Percentiles rank a stretch among this genome's conserved stretches.
These are phyloP conservation scores for Cryptosporidium xiaoi DNA, from an alignment of 169 alveolate species.

Conservation along the genomic window DNA sequence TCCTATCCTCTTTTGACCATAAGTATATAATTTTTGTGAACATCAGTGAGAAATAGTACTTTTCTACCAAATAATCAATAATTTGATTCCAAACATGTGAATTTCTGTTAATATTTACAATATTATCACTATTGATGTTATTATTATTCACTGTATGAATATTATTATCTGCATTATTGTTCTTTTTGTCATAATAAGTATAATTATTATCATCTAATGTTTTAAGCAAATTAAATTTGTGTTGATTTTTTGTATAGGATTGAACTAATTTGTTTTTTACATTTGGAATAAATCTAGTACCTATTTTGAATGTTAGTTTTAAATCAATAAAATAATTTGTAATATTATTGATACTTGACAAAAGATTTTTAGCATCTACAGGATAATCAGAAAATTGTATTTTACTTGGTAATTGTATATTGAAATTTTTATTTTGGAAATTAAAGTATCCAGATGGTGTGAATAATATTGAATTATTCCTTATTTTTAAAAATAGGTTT, in stretches of 20 bases:
- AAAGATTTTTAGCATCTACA: constrained; percentile 38
- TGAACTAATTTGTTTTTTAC: constrained; percentile 10
- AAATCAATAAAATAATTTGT: constrained; percentile 4
- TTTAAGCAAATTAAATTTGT: constrained; percentile 8
- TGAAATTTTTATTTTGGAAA: constrained; percentile 41
- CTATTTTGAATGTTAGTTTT: neutral
- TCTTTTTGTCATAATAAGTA: neutral
- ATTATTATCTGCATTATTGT: no score
- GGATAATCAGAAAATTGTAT: constrained; percentile 22
- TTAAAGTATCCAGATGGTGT: constrained; percentile 73
- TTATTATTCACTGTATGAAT: neutral
- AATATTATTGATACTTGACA: constrained; percentile 6
- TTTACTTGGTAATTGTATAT: constrained; percentile 29
- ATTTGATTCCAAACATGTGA: constrained; percentile 42
- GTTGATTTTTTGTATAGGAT: constrained; percentile 3
- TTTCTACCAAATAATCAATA: constrained; percentile 24
- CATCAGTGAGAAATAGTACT: constrained; percentile 5
- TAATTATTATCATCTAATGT: no score
- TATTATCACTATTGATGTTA: neutral
- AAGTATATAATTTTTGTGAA: constrained; percentile 9
- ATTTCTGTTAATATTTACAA: constrained; percentile 30
- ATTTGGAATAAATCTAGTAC: constrained; percentile 36
- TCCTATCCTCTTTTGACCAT: constrained; percentile 7
- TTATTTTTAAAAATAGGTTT: neutral
- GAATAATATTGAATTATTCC: constrained; percentile 14